Percentiles rank a stretch among this genome's conserved stretches.
phyloP scores from a whole-genome alignment of 805 yeast species.

The Helenozyma baotianmanensis region DNA sequence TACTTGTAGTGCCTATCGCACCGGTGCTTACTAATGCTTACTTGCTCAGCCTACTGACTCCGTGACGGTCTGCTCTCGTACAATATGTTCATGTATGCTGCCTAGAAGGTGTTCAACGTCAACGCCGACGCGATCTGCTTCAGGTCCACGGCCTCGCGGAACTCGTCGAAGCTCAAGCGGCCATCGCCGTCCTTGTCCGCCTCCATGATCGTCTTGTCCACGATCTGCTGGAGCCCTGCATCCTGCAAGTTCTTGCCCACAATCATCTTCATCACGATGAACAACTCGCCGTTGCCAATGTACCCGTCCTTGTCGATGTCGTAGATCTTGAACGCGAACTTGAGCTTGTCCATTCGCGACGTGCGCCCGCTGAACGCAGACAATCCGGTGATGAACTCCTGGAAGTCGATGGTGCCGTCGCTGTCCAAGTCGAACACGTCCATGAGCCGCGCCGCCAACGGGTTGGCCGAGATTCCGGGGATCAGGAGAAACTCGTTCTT shows the following conservation, averaged over 20 bases:
- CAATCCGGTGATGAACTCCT: conserved; percentile 83
- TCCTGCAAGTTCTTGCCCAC: conserved; percentile 88
- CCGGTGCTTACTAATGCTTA: too few relatives aligned
- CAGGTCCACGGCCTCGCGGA: conserved; percentile 59
- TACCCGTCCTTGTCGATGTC: conserved; percentile 95
- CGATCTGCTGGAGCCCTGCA: conserved; percentile 88
- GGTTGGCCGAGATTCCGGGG: conserved; percentile 89
- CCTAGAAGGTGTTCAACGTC: conserved; percentile 46
- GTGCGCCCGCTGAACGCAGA: conserved; percentile 87
- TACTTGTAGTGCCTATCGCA: too few relatives aligned
- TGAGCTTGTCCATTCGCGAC: conserved; percentile 71
- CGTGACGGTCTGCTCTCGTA: neutral
- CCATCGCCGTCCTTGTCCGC: conserved; percentile 95
- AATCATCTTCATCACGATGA: conserved; percentile 90
- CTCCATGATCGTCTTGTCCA: conserved; percentile 94
- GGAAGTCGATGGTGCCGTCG: conserved; percentile 90
- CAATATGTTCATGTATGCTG: neutral
- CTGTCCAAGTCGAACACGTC: conserved; percentile 93
- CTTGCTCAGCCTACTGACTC: too few relatives aligned
- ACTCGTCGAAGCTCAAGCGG: conserved; percentile 79
- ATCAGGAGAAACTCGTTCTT: conserved; percentile 85
- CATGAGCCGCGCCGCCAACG: conserved; percentile 83
- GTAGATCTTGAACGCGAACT: conserved; percentile 88
- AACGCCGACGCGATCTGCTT: conserved; percentile 57
- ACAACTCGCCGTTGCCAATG: conserved; percentile 92